phyloP scores from a whole-genome alignment of 257 asterid genomes.

The Solanum sejunctum region DNA sequence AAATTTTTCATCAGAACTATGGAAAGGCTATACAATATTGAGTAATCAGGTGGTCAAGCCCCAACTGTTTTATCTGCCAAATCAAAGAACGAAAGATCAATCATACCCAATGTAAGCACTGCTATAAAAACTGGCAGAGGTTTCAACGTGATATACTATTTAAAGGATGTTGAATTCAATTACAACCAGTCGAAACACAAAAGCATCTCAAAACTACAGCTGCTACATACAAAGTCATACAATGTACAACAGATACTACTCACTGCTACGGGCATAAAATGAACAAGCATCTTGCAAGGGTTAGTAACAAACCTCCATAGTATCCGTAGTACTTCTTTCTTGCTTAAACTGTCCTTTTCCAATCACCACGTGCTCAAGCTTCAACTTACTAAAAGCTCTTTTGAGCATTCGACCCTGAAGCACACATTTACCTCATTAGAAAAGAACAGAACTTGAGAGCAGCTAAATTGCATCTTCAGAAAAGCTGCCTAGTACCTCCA shows the following conservation, averaged over 20 bases:
- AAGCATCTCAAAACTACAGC: not conserved
- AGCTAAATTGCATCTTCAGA: not conserved
- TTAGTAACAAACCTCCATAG: not conserved
- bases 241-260: not conserved
- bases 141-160: not conserved
- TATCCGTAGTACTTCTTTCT: slow-evolving; percentile 39
- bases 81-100: not conserved
- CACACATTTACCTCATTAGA: not conserved
- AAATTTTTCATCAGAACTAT: not conserved
- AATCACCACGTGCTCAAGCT: slow-evolving; percentile 94
- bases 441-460: not conserved
- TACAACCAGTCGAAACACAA: not conserved
- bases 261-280: not conserved
- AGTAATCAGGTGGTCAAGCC: not conserved
- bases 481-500: slow-evolving; percentile 45
- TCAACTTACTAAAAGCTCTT: slow-evolving; percentile 91
- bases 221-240: not conserved
- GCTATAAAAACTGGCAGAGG: not conserved
- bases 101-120: not conserved
- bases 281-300: not conserved
- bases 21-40: not conserved
- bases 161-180: not conserved
- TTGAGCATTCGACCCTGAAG: slow-evolving; percentile 82
- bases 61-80: not conserved
- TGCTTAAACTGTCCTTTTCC: slow-evolving; percentile 93